Conservation (phyloP, 768 basidiomycete genomes). For the Leccinum boreale region DNA sequence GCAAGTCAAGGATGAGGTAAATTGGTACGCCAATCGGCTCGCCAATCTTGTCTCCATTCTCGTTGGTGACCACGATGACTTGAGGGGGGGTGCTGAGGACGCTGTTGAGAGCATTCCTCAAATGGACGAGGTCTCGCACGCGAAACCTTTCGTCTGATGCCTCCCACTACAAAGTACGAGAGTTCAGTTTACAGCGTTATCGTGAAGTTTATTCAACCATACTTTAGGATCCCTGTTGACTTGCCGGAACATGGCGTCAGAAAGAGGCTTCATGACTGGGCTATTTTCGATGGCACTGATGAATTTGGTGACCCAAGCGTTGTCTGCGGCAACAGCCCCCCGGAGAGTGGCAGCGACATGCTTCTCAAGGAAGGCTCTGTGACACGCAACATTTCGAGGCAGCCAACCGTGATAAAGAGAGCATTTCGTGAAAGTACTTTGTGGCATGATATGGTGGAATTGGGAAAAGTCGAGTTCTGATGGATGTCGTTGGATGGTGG, state of each 20-base stretch:
- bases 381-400: background rate
- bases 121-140: background rate
- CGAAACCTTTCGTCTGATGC: background rate
- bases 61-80: background rate
- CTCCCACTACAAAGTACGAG: background rate
- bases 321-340: background rate
- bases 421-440: background rate
- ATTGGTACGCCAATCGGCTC: constrained; percentile 19
- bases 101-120: background rate
- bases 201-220: background rate
- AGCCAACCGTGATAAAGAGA: constrained; percentile 3
- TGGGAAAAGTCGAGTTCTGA: no score
- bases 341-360: background rate
- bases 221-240: background rate
- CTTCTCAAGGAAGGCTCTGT: background rate
- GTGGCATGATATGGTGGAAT: no score
- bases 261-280: background rate
- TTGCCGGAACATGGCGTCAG: background rate
- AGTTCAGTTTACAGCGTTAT: background rate
- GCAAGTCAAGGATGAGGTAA: constrained; percentile 16
- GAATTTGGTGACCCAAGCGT: background rate
- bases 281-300: background rate
- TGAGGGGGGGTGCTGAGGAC: background rate
- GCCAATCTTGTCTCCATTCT: constrained; percentile 2
- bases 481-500: no score